Evolutionary conservation across 1,139 yeast species (phyloP).

Genomic region (Pneumocystis murina): DNA sequence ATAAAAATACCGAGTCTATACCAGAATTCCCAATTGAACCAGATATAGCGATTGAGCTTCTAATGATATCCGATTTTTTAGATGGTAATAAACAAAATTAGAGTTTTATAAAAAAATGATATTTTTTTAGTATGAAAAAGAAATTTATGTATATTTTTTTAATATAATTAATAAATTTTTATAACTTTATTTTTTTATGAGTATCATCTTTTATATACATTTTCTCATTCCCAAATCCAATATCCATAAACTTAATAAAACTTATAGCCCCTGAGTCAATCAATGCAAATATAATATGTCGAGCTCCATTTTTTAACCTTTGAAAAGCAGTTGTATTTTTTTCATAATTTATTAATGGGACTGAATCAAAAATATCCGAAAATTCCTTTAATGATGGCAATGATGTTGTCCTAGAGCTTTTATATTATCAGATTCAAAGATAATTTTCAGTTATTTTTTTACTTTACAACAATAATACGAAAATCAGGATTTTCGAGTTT

Average conservation of each 20-base stretch:
- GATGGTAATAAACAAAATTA: constrained; percentile 31
- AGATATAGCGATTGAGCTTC: constrained; percentile 75
- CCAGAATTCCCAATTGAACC: constrained; percentile 89
- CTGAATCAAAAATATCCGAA: constrained; percentile 21
- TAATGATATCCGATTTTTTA: constrained; percentile 82
- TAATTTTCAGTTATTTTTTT: background rate
- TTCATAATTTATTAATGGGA: constrained; percentile 18
- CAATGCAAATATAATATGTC: constrained; percentile 45
- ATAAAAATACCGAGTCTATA: constrained; percentile 33
- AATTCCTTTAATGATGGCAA: constrained; percentile 39
- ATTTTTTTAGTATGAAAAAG: background rate
- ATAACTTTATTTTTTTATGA: background rate
- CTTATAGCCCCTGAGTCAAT: constrained; percentile 61
- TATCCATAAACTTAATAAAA: constrained; percentile 45
- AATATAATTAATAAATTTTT: background rate
- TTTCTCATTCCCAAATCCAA: constrained; percentile 37
- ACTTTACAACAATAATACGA: constrained; percentile 40
- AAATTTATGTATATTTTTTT: background rate
- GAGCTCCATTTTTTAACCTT: constrained; percentile 34
- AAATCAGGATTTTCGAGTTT: constrained; percentile 62
- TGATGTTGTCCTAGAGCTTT: constrained; percentile 1
- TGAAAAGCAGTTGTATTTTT: constrained; percentile 21
- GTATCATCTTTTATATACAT: constrained; percentile 11
- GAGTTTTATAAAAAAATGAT: background rate
- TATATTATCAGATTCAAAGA: constrained; percentile 8